Evolutionary conservation across 768 basidiomycete species (phyloP).

Genomic region (Butyriboletus loyo): DNA sequence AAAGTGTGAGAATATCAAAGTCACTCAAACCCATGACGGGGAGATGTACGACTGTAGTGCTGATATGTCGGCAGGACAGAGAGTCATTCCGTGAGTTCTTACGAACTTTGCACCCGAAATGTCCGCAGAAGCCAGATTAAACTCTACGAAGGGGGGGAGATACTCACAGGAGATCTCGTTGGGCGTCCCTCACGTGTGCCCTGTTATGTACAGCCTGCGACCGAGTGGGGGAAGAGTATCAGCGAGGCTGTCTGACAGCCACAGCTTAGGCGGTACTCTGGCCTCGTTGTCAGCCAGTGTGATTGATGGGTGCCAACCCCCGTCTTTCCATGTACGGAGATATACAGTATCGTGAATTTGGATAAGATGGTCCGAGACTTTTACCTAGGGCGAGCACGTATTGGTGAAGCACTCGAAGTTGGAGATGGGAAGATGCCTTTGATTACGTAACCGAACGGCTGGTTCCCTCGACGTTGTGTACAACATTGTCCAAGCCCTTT

Average conservation of each 20-base stretch:
- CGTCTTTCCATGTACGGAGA: background rate
- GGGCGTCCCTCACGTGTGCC: conserved; percentile 6
- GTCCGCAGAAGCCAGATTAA: conserved; percentile 12
- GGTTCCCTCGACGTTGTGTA: conserved; percentile 15
- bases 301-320: background rate
- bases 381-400: background rate
- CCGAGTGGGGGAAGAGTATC: conserved; percentile 6
- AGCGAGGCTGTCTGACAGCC: background rate
- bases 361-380: background rate
- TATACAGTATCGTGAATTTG: background rate
- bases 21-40: background rate
- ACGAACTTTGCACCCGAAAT: background rate
- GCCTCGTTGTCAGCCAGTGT: conserved; percentile 5
- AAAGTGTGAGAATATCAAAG: conserved; percentile 17
- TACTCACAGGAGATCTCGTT: conserved; percentile 16
- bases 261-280: background rate
- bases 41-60: background rate
- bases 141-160: conserved; percentile 10
- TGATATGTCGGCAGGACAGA: conserved; percentile 8
- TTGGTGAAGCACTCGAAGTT: background rate
- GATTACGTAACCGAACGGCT: conserved; percentile 29
- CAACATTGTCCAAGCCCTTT: conserved; percentile 20
- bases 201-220: conserved; percentile 7
- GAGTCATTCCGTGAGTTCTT: conserved; percentile 3
- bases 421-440: conserved; percentile 5